phyloP scores from a whole-genome alignment of 2,329 filamentous ascomycete species.

The Escovopsis weberi region DNA sequence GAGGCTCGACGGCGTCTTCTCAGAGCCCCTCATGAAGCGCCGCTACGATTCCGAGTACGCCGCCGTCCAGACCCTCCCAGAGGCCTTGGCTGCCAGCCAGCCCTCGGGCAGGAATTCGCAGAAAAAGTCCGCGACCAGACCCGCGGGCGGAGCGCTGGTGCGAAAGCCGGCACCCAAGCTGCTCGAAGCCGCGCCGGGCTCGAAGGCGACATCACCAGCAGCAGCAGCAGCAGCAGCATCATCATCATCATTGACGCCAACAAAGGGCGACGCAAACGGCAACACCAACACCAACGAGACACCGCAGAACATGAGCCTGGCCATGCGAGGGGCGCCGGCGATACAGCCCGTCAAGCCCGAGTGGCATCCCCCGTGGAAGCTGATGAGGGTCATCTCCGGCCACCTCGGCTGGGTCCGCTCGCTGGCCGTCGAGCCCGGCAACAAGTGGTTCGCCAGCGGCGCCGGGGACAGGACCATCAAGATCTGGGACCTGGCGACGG shows the following conservation, averaged over 20 bases:
- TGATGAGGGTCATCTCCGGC: conserved; percentile 93
- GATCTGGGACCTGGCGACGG: conserved; percentile 91
- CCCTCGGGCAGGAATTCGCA: conserved; percentile 27
- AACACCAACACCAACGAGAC: neutral
- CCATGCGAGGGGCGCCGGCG: conserved; percentile 14
- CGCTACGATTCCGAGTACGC: conserved; percentile 64
- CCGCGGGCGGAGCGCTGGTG: conserved; percentile 21
- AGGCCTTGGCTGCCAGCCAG: conserved; percentile 65
- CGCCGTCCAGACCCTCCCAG: conserved; percentile 61
- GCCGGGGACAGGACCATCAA: conserved; percentile 96
- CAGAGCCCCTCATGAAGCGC: conserved; percentile 18
- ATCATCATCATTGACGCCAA: too few relatives aligned
- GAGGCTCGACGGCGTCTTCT: conserved; percentile 19
- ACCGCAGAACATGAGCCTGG: conserved; percentile 18
- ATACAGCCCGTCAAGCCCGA: conserved; percentile 53
- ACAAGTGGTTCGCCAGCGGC: conserved; percentile 94
- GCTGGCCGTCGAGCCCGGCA: conserved; percentile 84
- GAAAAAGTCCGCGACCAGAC: conserved; percentile 29
- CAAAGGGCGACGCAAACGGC: too few relatives aligned
- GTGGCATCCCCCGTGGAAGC: conserved; percentile 97
- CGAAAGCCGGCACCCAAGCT: conserved; percentile 20
- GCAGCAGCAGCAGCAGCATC: conserved; percentile 4
- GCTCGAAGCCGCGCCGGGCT: conserved; percentile 20
- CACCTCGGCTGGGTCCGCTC: conserved; percentile 90
- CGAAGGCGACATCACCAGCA: conserved; percentile 20